Evolutionary conservation across 306 rosid species (phyloP), one percentile per base, ranked within the genome.

Genomic region (Citrullus colocynthis): DNA sequence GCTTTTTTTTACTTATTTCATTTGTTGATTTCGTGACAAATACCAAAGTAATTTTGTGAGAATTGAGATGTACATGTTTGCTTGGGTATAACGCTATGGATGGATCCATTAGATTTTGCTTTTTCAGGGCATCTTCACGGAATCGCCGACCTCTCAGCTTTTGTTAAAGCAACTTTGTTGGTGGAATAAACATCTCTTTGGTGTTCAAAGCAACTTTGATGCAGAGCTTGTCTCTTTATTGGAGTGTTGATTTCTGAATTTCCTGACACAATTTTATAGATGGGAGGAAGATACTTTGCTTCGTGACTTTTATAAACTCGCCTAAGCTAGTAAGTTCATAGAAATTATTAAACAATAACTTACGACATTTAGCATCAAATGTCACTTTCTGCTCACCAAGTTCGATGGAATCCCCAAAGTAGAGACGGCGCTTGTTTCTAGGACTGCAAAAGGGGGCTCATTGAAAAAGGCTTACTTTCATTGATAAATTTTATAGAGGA

Each of bases 111-210:
- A 17, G 39, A 72, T 28, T 52, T 30, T 74, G 32, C 78, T 74
- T 74, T 74, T 74, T 74, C 32, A 54, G 63, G 78, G 78, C 78
- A 74, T 74, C 78, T 54, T 74, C 44, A 24, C 9, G 57, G 39
- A 6, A 70, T 6, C 39, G 41, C 60, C 77, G 21, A 49, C 60
- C 59, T 48, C 57, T 2, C 44, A 6, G 63, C 78, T 74, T 74
- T 74, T 32, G 16, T 32, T n/a, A 54, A 74, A 74, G 78, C 78
- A 52, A 74, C 78, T 73, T 49, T 69, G 55, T n/a, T 69, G 75
- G n/a, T 42, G 36, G 75, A 44, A 69, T 66, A 39, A 66, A 8
- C 42, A 34, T 17, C 45, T 32, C 42, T 62, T 18, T 62, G 24
- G 9, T 61, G 21, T 63, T 36, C 24, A 34, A 36, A 63, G 71